These are phyloP conservation scores for Cladophialophora exuberans DNA, from an alignment of 2,329 filamentous ascomycete genomes.

Conservation along the genomic window DNA sequence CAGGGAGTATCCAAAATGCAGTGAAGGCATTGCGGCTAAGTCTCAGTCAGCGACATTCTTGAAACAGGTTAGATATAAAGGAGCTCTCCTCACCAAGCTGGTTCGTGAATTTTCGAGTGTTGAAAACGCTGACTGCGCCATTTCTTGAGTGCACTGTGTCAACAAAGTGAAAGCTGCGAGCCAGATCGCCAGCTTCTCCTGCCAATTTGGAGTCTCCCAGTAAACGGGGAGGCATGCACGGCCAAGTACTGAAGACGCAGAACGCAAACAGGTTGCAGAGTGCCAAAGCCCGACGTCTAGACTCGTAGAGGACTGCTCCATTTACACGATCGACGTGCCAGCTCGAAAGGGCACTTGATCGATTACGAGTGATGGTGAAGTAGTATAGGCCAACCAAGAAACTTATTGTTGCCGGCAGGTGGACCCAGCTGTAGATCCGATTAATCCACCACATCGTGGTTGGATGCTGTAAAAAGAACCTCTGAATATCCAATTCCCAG, in stretches of 20 bases:
- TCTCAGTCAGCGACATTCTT: constrained; percentile 34
- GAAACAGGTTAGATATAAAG: constrained; percentile 36
- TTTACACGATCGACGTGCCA: constrained; percentile 25
- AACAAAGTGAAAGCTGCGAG: constrained; percentile 62
- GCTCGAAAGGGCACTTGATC: constrained; percentile 38
- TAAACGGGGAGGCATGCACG: constrained; percentile 55
- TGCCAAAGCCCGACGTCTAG: constrained; percentile 55
- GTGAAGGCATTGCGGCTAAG: constrained; percentile 52
- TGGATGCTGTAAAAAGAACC: constrained; percentile 42
- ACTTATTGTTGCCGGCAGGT: constrained; percentile 50
- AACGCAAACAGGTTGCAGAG: constrained; percentile 55
- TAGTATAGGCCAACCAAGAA: constrained; percentile 56
- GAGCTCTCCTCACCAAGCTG: constrained; percentile 9
- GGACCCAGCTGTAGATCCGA: constrained; percentile 51
- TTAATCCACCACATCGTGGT: constrained; percentile 46
- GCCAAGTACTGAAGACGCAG: constrained; percentile 51
- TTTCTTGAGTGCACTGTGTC: constrained; percentile 60
- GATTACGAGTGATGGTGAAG: constrained; percentile 40
- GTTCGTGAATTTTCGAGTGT: constrained; percentile 36
- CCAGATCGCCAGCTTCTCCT: constrained; percentile 59
- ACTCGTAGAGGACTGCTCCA: constrained; percentile 56
- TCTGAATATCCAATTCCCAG: constrained; percentile 45
- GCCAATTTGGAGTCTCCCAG: constrained; percentile 56
- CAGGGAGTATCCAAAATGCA: constrained; percentile 50
- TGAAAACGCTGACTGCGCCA: constrained; percentile 53